Evolutionary conservation across 176 grass and related monocot genomes (phyloP), one percentile per base, ranked within the genome.

Genomic region (Juncus effusus): DNA sequence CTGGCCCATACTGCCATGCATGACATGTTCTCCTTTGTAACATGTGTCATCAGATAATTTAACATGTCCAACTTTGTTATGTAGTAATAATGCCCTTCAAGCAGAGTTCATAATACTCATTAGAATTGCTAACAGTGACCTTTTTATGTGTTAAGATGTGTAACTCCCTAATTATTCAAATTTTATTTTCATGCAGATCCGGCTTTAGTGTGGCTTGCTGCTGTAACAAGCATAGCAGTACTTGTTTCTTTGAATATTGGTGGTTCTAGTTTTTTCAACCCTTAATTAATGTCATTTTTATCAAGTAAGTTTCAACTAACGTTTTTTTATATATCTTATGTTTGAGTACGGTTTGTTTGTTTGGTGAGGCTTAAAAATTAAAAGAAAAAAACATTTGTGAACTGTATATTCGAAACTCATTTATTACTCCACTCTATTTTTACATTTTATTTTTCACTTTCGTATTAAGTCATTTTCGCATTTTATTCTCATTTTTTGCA

Each of bases 221-320:
- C 78, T 13, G 74, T 91, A 75, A 89, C 93, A 16, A 67, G 75
- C 49, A 69, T 89, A 59, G 71, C 75, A 45, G 60, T 89, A 76
- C 75, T 99, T 13, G 82, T 87, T 69, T 77, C 88, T 60, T 75
- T 78, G 57, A 84, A 87, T 80, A 68, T 86, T 2, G 94, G 88
- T 16, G 78, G 76, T 45, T 92, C 88, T 8, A 74, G 93, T 13
- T 81, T 86, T 42, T 97, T 97, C 80, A 97, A 97, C 72, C 93
- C 93, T 8, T 92, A 51, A 81, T 36, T 69, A 35, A 15, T 13
- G 11, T 16, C 3, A 61, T 16, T 19, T 52, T 15, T 59, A 59
- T 72, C 52, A 72, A 56, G 68, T 59, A 72, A 60, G 51, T 40
- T 70, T 38, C 13, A 39, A 28, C 19, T 28, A 0, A 28, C n/a